phyloP scores from a whole-genome alignment of 2,329 filamentous ascomycete species.

The Reticulascus tulasneorum region DNA sequence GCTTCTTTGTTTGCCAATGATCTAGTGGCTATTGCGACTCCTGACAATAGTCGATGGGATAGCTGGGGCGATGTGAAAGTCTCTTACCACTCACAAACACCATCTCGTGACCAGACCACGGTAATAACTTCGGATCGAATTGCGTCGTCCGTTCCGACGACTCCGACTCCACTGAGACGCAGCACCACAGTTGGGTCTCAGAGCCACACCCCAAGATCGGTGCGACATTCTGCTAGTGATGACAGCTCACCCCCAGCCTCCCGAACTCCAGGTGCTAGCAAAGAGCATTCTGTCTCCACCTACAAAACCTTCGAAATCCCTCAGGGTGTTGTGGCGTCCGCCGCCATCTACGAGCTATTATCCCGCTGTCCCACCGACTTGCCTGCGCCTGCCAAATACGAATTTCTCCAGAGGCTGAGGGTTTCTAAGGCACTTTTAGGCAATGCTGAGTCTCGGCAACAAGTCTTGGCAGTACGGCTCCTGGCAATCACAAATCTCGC shows the following conservation, averaged over 20 bases:
- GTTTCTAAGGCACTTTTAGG: slow-evolving; percentile 74
- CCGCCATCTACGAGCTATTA: slow-evolving; percentile 54
- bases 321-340: slow-evolving; percentile 47
- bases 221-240: slow-evolving; percentile 26
- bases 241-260: slow-evolving; percentile 47
- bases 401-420: slow-evolving; percentile 78
- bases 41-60: slow-evolving; percentile 57
- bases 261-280: slow-evolving; percentile 35
- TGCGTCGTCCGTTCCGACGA: slow-evolving; percentile 52
- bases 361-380: slow-evolving; percentile 57
- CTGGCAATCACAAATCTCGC: slow-evolving; percentile 87
- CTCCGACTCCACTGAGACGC: slow-evolving; percentile 72
- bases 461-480: slow-evolving; percentile 75
- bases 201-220: slow-evolving; percentile 37
- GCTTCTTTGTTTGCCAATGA: slow-evolving; percentile 75
- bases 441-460: slow-evolving; percentile 63
- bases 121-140: slow-evolving; percentile 5
- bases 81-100: slow-evolving; percentile 49
- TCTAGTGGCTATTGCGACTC: slow-evolving; percentile 68
- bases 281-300: slow-evolving; percentile 32
- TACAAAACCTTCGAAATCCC: slow-evolving; percentile 64
- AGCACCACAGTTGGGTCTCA: slow-evolving; percentile 52
- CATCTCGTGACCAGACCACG: slow-evolving; percentile 12
- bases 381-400: slow-evolving; percentile 72
- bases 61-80: slow-evolving; percentile 79